These are phyloP conservation scores for Rubroboletus pulcherrimus DNA, from an alignment of 768 basidiomycete genomes.

Conservation along the genomic window DNA sequence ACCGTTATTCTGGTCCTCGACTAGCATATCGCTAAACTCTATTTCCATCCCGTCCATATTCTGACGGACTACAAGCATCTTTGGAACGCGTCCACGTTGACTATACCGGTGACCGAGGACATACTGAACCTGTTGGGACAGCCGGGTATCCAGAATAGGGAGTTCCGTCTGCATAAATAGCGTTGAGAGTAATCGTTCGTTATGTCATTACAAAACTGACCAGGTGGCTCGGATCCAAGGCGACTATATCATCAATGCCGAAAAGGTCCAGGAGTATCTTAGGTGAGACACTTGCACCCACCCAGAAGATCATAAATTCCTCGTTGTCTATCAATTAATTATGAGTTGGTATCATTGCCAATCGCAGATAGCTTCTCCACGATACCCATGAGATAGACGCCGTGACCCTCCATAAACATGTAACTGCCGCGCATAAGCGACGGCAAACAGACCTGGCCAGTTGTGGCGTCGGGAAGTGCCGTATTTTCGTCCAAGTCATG, in stretches of 20 bases:
- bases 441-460: conserved; percentile 63
- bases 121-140: conserved; percentile 84
- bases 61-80: conserved; percentile 79
- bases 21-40: conserved; percentile 95
- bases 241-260: conserved; percentile 73
- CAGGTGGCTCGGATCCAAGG: conserved; percentile 57
- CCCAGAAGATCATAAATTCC: conserved; percentile 84
- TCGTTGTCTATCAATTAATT: conserved; percentile 66
- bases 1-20: conserved; percentile 97
- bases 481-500: conserved; percentile 75
- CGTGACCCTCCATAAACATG: conserved; percentile 83
- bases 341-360: conserved; percentile 13
- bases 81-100: conserved; percentile 52
- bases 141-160: conserved; percentile 63
- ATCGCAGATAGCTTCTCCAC: conserved; percentile 10
- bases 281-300: conserved; percentile 79
- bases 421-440: conserved; percentile 79
- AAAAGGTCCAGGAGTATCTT: conserved; percentile 81
- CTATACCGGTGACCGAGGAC: conserved; percentile 67
- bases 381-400: conserved; percentile 90
- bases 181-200: background rate
- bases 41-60: conserved; percentile 91
- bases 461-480: conserved; percentile 61
- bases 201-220: conserved; percentile 39
- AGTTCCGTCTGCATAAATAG: conserved; percentile 52